phyloP scores from a whole-genome alignment of 768 basidiomycete genomes.

The Kwoniella pini region DNA sequence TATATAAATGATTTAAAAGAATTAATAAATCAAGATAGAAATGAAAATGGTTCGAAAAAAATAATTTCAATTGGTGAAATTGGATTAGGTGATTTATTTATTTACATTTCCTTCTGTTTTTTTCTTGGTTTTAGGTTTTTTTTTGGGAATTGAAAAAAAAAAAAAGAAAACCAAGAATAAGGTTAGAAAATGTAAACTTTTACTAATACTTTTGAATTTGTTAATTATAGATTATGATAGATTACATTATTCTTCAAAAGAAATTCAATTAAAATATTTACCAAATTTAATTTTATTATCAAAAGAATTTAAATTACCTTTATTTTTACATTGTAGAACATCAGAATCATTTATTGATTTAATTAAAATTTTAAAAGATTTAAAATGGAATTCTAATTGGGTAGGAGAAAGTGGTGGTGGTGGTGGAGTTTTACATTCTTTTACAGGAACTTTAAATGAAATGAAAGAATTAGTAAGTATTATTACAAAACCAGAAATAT shows the following conservation, averaged over 20 bases:
- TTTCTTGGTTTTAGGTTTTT: too few relatives aligned
- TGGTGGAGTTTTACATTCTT: conserved; percentile 80
- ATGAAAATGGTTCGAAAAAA: conserved; percentile 57
- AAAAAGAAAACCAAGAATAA: too few relatives aligned
- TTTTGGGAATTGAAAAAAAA: too few relatives aligned
- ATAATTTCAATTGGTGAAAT: conserved; percentile 77
- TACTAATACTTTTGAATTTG: background rate
- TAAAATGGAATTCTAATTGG: conserved; percentile 64
- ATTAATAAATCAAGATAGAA: conserved; percentile 58
- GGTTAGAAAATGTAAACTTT: too few relatives aligned
- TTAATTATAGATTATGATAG: conserved; percentile 69
- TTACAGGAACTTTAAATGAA: conserved; percentile 69
- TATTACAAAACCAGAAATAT: too few relatives aligned
- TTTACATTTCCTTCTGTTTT: too few relatives aligned
- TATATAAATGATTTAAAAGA: conserved; percentile 66
- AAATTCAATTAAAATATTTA: conserved; percentile 67
- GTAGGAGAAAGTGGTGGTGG: too few relatives aligned
- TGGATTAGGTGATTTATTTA: conserved; percentile 63
- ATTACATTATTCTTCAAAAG: conserved; percentile 64
- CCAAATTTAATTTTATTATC: conserved; percentile 68
- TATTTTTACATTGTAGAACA: conserved; percentile 75
- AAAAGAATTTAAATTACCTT: conserved; percentile 69
- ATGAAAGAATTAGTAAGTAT: conserved; percentile 67
- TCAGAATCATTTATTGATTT: conserved; percentile 70
- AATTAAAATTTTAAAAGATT: conserved; percentile 65